A percentile compares a stretch with the other conserved stretches of the same genome.
These are phyloP conservation scores for Crucihimalaya himalaica DNA, from an alignment of 345 rosid genomes.

Conservation along the genomic window DNA sequence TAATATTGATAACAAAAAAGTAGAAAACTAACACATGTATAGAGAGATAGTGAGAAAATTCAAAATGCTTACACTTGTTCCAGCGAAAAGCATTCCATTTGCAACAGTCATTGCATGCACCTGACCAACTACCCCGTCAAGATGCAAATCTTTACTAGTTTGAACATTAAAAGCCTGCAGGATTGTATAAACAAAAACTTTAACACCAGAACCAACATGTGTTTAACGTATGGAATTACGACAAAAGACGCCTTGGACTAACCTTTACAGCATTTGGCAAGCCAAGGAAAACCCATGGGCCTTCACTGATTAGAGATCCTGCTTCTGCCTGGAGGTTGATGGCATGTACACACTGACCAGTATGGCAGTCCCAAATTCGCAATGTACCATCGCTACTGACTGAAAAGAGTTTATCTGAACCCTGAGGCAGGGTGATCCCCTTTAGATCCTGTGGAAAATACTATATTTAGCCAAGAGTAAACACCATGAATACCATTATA, in stretches of 20 bases:
- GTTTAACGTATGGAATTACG: background rate
- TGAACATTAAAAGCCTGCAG: conserved; percentile 57
- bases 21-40: background rate
- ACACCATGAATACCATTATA: background rate
- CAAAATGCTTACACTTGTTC: conserved; percentile 50
- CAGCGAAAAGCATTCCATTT: conserved; percentile 57
- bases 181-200: background rate
- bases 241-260: background rate
- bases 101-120: conserved; percentile 49
- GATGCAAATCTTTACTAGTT: conserved; percentile 39
- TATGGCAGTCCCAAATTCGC: conserved; percentile 55
- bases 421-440: conserved; percentile 55
- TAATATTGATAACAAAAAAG: background rate
- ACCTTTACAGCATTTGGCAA: conserved; percentile 61
- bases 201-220: conserved; percentile 6
- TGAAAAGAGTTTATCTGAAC: conserved; percentile 61
- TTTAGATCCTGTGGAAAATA: conserved; percentile 40
- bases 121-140: conserved; percentile 50
- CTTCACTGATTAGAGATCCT: conserved; percentile 55
- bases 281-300: conserved; percentile 69
- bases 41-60: conserved; percentile 4
- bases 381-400: conserved; percentile 55
- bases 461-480: background rate
- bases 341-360: conserved; percentile 47
- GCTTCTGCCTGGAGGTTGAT: conserved; percentile 48